Evolutionary conservation across 176 grass and related monocot genomes (phyloP).

Genomic region (Cenchrus fungigraminus): DNA sequence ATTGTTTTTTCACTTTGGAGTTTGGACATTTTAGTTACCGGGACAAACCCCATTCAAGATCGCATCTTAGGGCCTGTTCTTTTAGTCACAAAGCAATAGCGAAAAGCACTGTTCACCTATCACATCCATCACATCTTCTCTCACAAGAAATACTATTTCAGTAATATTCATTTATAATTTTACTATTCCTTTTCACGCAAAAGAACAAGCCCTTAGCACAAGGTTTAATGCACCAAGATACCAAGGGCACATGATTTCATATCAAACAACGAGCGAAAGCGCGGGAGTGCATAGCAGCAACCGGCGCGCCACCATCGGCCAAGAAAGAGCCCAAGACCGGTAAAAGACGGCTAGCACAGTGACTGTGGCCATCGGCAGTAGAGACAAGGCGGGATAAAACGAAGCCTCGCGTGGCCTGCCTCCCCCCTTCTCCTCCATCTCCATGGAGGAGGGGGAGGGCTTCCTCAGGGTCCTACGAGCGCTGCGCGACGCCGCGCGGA

Average conservation of each 20-base stretch:
- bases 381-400: constrained; percentile 35
- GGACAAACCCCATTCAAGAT: not conserved
- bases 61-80: not conserved
- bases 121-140: no score
- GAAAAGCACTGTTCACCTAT: no score
- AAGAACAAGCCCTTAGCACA: no score
- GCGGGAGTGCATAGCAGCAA: not conserved
- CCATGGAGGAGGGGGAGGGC: constrained; percentile 58
- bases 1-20: no score
- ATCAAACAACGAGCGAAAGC: not conserved
- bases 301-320: not conserved
- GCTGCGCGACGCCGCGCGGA: constrained; percentile 50
- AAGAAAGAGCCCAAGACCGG: not conserved
- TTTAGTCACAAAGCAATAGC: no score
- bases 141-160: no score
- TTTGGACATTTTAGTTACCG: not conserved
- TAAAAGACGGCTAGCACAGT: not conserved
- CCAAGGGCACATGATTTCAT: not conserved
- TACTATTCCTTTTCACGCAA: no score
- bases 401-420: constrained; percentile 12
- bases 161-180: no score
- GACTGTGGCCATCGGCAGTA: not conserved
- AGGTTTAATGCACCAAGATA: not conserved
- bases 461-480: constrained; percentile 60
- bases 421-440: constrained; percentile 57